Evolutionary conservation across 192 early-diverging fungal species (phyloP), one percentile per base, ranked within the genome.

Genomic region (Coemansia aciculifera): DNA sequence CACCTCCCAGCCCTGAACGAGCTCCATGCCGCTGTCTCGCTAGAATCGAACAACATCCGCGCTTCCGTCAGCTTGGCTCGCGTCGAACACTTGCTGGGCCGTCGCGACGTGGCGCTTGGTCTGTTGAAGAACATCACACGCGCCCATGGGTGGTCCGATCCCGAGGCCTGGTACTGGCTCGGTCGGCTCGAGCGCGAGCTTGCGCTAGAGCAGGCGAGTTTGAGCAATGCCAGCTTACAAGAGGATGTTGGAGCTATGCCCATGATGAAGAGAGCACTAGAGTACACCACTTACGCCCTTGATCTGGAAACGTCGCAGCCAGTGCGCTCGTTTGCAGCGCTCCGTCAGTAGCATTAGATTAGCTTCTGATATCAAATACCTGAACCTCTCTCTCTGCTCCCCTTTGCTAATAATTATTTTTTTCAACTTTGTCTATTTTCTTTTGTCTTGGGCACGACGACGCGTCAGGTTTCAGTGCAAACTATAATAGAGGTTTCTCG

Each of bases 81-180:
- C 17, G 71, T 69, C 31, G 77, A 79, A 62, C 75, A 79, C 62
- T 36, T 72, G 67, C 74, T 78, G 7, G 77, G 70, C 29, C 71
- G 77, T 13, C 69, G 74, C 11, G 81, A 84, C 44, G 81, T 77
- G 21, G 81, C 81, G 13, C 64, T 79, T 15, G 81, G 77, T 9
- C 74, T 84, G 49, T 67, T 84, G 23, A 84, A 79, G 62, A 84
- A 76, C 65, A 64, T 76, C 34, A 79, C 81, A 19, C 67, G 81
- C 1, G 81, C 77, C 2, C 76, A 84, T 27, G 81, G 81, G 7
- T 84, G 81, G 81, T 79, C 73, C n/a, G 77, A 84, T 21, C 81
- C 81, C 10, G 81, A 84, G 51, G 81, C 81, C 10, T 84, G 81
- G 81, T 79, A 73, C 59, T 79, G 73, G 81, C 74, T 84, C n/a